Conservation (phyloP, 768 basidiomycete species). For the Rubroboletus satanas region DNA sequence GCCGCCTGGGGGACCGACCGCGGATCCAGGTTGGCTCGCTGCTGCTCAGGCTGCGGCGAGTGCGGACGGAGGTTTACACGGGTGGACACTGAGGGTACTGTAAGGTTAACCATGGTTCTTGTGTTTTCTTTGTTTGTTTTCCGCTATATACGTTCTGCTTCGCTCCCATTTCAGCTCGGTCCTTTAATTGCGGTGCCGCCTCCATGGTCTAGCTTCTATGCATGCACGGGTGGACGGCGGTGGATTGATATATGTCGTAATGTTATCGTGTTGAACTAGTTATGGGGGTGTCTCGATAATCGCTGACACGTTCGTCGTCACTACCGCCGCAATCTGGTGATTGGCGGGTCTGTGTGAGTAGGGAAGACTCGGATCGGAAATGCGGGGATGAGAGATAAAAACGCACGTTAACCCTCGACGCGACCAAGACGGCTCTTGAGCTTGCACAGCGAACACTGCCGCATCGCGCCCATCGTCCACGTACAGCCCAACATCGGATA, state of each 20-base stretch:
- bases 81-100: conserved; percentile 80
- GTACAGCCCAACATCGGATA: conserved; percentile 8
- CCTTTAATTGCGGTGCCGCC: conserved; percentile 2
- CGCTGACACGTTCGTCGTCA: conserved; percentile 27
- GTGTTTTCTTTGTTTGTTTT: conserved; percentile 25
- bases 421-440: not conserved
- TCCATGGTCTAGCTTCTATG: conserved; percentile 5
- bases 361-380: not conserved
- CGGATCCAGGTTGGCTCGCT: conserved; percentile 68
- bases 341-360: conserved; percentile 3
- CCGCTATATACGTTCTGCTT: conserved; percentile 26
- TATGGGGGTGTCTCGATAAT: conserved; percentile 5
- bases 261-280: conserved; percentile 14
- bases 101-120: conserved; percentile 35
- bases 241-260: conserved; percentile 25
- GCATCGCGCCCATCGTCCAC: conserved; percentile 7
- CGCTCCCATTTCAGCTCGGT: conserved; percentile 6
- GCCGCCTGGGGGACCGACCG: conserved; percentile 40
- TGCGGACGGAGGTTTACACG: conserved; percentile 63
- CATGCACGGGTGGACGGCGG: conserved; percentile 2
- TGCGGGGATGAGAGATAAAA: conserved; percentile 10
- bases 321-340: not conserved
- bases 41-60: conserved; percentile 68
- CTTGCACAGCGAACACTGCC: conserved; percentile 3
- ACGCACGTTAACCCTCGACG: not conserved